Percentiles rank a stretch among this genome's conserved stretches.
These are phyloP conservation scores for Sphaerostilbella broomeana DNA, from an alignment of 2,329 filamentous ascomycete species.

Conservation along the genomic window DNA sequence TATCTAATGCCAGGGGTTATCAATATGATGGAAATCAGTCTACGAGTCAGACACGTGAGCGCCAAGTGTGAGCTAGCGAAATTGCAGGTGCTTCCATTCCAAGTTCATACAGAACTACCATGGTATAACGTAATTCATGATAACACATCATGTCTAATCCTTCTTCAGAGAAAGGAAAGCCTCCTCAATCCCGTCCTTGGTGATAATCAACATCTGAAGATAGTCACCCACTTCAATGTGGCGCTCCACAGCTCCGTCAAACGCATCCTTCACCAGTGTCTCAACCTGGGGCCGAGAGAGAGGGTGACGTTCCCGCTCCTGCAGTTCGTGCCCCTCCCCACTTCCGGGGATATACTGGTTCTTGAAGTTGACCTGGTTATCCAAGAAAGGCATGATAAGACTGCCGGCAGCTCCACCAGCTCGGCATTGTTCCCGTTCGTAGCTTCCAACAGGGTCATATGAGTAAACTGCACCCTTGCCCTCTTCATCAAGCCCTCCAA, in stretches of 20 bases:
- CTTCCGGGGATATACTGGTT: constrained; percentile 92
- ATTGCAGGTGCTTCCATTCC: constrained; percentile 4
- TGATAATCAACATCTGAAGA: constrained; percentile 92
- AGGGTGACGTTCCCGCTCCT: constrained; percentile 63
- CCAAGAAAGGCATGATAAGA: constrained; percentile 97
- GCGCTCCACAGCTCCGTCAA: constrained; percentile 94
- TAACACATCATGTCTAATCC: constrained; percentile 51
- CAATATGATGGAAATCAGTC: too few relatives aligned
- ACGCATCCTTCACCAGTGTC: constrained; percentile 89
- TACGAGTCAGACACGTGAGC: too few relatives aligned
- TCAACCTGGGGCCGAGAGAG: constrained; percentile 70
- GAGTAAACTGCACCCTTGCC: constrained; percentile 92
- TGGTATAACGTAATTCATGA: constrained; percentile 25
- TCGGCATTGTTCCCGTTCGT: constrained; percentile 93
- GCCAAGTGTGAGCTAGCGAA: too few relatives aligned
- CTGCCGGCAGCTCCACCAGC: constrained; percentile 87
- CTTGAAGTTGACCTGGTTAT: constrained; percentile 99
- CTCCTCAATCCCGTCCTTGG: constrained; percentile 82
- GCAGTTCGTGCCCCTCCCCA: constrained; percentile 72
- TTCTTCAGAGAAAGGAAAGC: constrained; percentile 78
- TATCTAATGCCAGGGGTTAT: too few relatives aligned
- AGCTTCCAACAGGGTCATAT: constrained; percentile 96
- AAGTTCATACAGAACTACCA: constrained; percentile 15
- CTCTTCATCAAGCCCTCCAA: constrained; percentile 90
- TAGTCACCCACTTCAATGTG: constrained; percentile 98